Evolutionary conservation across 192 early-diverging fungal genomes (phyloP), one percentile per base, ranked within the genome.

Genomic region (Coemansia sp.): DNA sequence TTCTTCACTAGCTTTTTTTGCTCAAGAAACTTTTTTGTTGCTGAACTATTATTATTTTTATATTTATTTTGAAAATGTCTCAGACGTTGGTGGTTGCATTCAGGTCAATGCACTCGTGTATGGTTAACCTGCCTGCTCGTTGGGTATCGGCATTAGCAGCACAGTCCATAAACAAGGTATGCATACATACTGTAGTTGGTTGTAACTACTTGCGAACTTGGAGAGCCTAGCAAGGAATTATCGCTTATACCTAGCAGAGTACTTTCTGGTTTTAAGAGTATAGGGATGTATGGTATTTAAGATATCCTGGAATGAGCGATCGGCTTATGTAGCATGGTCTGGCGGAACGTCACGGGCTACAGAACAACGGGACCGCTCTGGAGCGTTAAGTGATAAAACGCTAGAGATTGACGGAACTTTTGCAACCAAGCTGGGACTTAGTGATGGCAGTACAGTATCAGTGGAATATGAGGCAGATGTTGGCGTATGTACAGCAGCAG

Each of bases 381-480:
- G 66, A 5, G 58, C 46, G 14, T 30, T 69, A 11, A 53, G 29
- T 33, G 24, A 54, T 10, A 63, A 32, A 54, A 65, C 84, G 11
- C 70, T 93, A 17, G 91, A 92, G 60, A 86, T 93, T 57, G 92
- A 93, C 74, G 82, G 87, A 6, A 78, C 84, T 61, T 88, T 90
- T 61, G 92, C 84, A 54, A 84, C 69, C 25, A 80, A 79, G 4
- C 84, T 91, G 54, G 91, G 90, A 14, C 70, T 93, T 25, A 25
- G 65, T 3, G 85, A 87, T 33, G 89, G 90, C 9, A 77, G 84
- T 30, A 33, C 82, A 73, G 88, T 91, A 14, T 70, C 74, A 5
- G 80, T 91, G 24, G 87, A 86, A 58, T 87, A 89, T 72, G 79
- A 85, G 57, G 67, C 84, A 20, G 68, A 85, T 46, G 73, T 86